phyloP scores from a whole-genome alignment of 306 rosid species.

The Cucurbita moschata region DNA sequence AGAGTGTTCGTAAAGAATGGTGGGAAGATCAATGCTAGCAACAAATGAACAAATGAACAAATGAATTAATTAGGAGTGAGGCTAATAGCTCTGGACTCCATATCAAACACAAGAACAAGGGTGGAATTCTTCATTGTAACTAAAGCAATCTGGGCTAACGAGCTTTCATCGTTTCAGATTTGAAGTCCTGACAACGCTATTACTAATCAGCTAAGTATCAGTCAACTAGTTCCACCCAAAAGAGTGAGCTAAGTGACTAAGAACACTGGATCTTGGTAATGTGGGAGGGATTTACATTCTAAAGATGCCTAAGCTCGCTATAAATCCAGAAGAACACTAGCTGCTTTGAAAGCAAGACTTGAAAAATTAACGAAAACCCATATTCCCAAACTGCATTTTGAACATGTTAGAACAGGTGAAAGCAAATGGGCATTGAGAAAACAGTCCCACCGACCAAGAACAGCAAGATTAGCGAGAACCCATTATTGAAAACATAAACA shows the following conservation, averaged over 20 bases:
- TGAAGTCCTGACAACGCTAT: conserved; percentile 23
- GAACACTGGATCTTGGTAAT: conserved; percentile 15
- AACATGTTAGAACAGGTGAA: conserved; percentile 14
- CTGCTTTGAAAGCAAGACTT: conserved; percentile 14
- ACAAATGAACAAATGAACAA: conserved; percentile 11
- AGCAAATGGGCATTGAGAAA: conserved; percentile 30
- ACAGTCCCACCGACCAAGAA: not conserved
- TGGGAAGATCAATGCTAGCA: conserved; percentile 3
- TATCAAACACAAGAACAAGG: not conserved
- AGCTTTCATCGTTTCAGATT: conserved; percentile 19
- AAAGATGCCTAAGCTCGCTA: conserved; percentile 14
- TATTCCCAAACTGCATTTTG: conserved; percentile 33
- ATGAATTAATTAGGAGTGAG: conserved; percentile 23
- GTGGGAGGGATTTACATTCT: conserved; percentile 19
- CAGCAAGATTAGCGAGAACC: conserved; percentile 51
- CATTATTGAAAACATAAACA: conserved; percentile 27
- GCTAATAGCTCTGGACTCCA: not conserved
- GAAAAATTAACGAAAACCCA: conserved; percentile 47
- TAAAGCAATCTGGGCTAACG: conserved; percentile 9
- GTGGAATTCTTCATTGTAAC: not conserved
- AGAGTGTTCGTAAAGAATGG: conserved; percentile 16
- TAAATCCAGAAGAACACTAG: conserved; percentile 6
- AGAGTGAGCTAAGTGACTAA: conserved; percentile 12
- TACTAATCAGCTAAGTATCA: conserved; percentile 13
- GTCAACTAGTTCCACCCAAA: conserved; percentile 8